Conservation (phyloP, 306 rosid species). For the Trifolium subterraneum region DNA sequence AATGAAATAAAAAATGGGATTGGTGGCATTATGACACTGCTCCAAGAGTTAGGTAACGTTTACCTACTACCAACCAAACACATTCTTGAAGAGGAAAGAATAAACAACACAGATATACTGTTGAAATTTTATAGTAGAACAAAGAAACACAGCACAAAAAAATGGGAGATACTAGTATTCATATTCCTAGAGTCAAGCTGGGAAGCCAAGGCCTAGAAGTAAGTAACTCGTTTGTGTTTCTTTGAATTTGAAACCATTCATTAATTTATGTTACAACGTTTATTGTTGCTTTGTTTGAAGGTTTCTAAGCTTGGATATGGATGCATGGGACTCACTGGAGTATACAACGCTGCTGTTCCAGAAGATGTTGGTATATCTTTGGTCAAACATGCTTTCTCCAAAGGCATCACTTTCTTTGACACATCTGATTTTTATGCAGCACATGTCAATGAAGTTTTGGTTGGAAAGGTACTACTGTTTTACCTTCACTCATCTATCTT, state of each 20-base stretch:
- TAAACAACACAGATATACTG: background rate
- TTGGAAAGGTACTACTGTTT: conserved; percentile 62
- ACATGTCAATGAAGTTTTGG: conserved; percentile 62
- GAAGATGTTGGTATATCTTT: conserved; percentile 65
- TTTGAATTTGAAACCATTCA: background rate
- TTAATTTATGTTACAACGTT: no score
- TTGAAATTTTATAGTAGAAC: background rate
- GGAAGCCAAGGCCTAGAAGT: conserved; percentile 43
- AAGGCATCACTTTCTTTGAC: conserved; percentile 84
- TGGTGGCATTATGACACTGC: background rate
- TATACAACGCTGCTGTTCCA: conserved; percentile 60
- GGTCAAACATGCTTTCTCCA: conserved; percentile 66
- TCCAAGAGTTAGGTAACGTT: background rate
- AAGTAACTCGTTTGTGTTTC: background rate
- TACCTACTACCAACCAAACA: background rate
- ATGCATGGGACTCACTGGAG: conserved; percentile 71
- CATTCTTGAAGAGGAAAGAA: background rate
- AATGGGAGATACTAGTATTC: conserved; percentile 46
- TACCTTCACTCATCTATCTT: background rate
- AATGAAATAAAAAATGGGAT: background rate
- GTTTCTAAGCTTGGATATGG: conserved; percentile 88
- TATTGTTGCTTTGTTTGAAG: conserved; percentile 29
- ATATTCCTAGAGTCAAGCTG: conserved; percentile 41
- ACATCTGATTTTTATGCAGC: conserved; percentile 71
- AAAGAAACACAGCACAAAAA: background rate